These are phyloP conservation scores for Digitaria exilis DNA, from an alignment of 202 grass and related monocot species.

Conservation along the genomic window DNA sequence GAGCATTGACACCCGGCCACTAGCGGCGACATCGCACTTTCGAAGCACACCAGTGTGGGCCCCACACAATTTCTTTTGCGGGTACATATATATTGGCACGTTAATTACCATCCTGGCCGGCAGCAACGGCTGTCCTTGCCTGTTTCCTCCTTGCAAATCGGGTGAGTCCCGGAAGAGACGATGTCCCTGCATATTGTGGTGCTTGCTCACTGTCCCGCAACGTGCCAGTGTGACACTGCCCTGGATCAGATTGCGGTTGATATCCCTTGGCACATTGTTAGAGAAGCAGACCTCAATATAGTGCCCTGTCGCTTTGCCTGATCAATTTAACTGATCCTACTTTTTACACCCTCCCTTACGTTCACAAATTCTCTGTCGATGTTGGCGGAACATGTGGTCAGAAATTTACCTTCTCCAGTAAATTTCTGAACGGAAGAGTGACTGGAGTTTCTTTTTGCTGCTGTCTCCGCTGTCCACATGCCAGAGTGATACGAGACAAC, in stretches of 20 bases:
- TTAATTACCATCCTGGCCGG: background rate
- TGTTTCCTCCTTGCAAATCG: background rate
- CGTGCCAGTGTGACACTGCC: conserved; percentile 12
- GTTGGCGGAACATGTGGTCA: background rate
- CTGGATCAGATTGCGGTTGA: conserved; percentile 31
- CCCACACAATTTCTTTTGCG: background rate
- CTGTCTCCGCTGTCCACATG: background rate
- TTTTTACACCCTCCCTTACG: background rate
- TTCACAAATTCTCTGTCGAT: background rate
- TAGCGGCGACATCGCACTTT: background rate
- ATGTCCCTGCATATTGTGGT: background rate
- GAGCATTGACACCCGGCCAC: conserved; percentile 13
- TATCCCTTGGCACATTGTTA: background rate
- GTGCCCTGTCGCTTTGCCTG: conserved; percentile 3
- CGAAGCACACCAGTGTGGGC: background rate
- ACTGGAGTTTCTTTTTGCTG: background rate
- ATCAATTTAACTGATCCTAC: background rate
- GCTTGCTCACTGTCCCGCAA: conserved; percentile 21
- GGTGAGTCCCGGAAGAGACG: background rate
- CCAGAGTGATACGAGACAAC: background rate
- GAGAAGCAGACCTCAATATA: too few relatives aligned
- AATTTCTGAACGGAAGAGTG: background rate
- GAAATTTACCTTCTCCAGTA: background rate
- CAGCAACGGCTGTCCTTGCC: background rate
- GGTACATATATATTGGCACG: background rate